Evolutionary conservation across 1,284 basidiomycete genomes (phyloP).

Genomic region (Leccinum fuscescens): DNA sequence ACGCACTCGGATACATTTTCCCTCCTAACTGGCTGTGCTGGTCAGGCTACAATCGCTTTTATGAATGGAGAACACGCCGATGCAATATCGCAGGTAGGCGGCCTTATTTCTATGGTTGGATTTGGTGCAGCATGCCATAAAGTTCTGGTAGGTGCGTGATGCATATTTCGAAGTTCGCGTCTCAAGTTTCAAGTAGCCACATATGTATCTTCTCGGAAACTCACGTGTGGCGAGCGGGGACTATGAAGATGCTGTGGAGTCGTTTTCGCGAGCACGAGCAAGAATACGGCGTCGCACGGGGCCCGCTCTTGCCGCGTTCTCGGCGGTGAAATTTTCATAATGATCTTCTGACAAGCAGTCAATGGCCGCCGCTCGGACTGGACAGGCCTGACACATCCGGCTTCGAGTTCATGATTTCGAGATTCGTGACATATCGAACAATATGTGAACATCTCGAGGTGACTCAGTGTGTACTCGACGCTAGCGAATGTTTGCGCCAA

Average conservation of each 20-base stretch:
- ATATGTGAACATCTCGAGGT: constrained; percentile 4
- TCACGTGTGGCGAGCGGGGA: neutral
- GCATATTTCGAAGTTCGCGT: too few relatives aligned
- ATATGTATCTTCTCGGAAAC: constrained; percentile 1
- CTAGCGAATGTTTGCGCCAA: too few relatives aligned
- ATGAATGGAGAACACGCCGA: neutral
- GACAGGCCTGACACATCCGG: neutral
- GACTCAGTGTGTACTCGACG: too few relatives aligned
- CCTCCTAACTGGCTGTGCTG: neutral
- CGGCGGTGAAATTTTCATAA: too few relatives aligned
- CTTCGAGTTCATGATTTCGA: neutral
- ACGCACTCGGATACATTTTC: accelerated
- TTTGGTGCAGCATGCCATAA: neutral
- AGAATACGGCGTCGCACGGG: too few relatives aligned
- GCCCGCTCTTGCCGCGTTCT: neutral
- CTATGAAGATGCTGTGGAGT: neutral
- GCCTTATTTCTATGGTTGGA: neutral
- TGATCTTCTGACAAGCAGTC: too few relatives aligned
- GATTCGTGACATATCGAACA: neutral
- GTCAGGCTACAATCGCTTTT: neutral
- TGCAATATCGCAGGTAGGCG: neutral
- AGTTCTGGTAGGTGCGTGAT: neutral
- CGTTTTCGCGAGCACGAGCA: neutral
- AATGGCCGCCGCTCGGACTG: too few relatives aligned
- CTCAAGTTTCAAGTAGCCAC: neutral